These are phyloP conservation scores for Claviceps fusiformis DNA, from an alignment of 2,329 filamentous ascomycete species.

Conservation along the genomic window DNA sequence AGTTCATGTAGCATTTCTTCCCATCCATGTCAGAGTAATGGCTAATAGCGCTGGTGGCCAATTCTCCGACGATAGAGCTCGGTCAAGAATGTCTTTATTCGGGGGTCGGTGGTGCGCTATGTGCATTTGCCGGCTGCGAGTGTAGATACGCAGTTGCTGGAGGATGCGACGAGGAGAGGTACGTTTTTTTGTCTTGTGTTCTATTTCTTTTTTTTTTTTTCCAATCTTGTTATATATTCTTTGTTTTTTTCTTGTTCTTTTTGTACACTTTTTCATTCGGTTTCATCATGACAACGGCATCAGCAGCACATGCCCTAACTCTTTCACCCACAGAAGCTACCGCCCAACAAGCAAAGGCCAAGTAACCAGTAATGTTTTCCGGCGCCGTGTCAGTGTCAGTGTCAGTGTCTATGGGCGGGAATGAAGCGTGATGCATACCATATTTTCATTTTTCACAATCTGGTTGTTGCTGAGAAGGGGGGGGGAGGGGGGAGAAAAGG, in stretches of 20 bases:
- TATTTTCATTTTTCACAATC: background rate
- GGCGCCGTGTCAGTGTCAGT: background rate
- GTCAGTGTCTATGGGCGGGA: background rate
- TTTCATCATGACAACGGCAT: too few species aligned
- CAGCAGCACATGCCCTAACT: background rate
- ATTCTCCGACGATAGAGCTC: conserved; percentile 35
- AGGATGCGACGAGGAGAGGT: conserved; percentile 86
- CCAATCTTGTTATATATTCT: background rate
- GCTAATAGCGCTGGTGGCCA: background rate
- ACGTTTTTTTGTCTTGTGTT: conserved; percentile 19
- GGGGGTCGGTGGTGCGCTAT: conserved; percentile 84
- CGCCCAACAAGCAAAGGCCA: conserved; percentile 43
- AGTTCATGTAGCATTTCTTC: too few species aligned
- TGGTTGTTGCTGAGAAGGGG: background rate
- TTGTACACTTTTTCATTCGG: too few species aligned
- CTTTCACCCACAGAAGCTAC: conserved; percentile 33
- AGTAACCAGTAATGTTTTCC: conserved; percentile 17
- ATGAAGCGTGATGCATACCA: background rate
- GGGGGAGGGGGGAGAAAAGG: background rate
- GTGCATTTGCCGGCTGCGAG: conserved; percentile 73
- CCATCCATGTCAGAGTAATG: too few species aligned
- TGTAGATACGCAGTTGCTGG: conserved; percentile 74
- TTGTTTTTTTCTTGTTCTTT: background rate
- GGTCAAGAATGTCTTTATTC: conserved; percentile 92
- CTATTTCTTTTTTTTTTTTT: background rate